Evolutionary conservation across 805 yeast genomes (phyloP), one percentile per base, ranked within the genome.

Genomic region (Grigorovia yakushimaensis): DNA sequence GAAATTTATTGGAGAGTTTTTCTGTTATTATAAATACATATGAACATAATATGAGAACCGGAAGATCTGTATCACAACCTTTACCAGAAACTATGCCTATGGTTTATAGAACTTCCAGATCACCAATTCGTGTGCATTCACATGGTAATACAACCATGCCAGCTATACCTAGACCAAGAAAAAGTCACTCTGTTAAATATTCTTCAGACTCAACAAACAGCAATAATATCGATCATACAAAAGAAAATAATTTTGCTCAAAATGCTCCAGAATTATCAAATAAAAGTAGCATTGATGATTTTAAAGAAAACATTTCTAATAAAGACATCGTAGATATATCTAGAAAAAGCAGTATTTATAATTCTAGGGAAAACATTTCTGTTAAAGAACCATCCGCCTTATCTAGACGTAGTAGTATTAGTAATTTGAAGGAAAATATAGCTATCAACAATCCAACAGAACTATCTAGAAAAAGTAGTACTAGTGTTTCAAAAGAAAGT

Each of bases 1-100:
- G 72, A 47, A 79, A 76, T 49, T 53, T 82, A 6, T 55, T 82
- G 38, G 76, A 70, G 33, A 59, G 70, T 53, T 83, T 84, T 81
- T 60, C 56, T 2, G 51, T 54, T 4, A 61, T 76, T 11, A 44
- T 51, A 46, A 37, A 52, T 42, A 44, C 46, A 15, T 39, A 51
- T 37, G 56, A 56, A 40, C 46, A 43, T 22, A 17, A 42, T 18
- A 37, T 18, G 8, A 45, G 47, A 35, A 22, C 39, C 10, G 49
- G 53, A 9, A 47, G 50, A 42, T 38, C 49, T 9, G 43, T 47
- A 33, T 19, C 44, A 8, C 38, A 24, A 13, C 41, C 35, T 9
- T 22, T 27, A 7, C 37, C 19, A 19, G 37, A 36, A 13, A 37
- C 30, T 8, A 4, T 30, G 3, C 39, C 35, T 4, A 36, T 20